Conservation (phyloP, 768 basidiomycete species). For the Amanita brunnescens region DNA sequence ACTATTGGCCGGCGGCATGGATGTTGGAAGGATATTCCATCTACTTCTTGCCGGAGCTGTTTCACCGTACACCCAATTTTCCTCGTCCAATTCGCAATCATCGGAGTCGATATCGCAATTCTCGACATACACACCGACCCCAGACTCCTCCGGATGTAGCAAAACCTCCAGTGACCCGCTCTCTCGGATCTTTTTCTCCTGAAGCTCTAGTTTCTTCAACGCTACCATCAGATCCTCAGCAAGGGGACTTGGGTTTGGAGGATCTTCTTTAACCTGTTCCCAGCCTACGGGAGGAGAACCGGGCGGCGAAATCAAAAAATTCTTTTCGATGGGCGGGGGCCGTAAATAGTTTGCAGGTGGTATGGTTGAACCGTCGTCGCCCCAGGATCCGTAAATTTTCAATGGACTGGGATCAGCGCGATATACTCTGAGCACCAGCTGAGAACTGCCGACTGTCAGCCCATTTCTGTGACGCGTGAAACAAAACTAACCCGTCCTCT, state of each 20-base stretch:
- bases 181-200: constrained; percentile 27
- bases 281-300: constrained; percentile 97
- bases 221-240: constrained; percentile 86
- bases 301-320: constrained; percentile 96
- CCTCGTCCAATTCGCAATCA: constrained; percentile 32
- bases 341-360: constrained; percentile 49
- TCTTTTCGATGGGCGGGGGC: constrained; percentile 79
- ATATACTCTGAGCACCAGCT: constrained; percentile 55
- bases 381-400: constrained; percentile 14
- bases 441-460: constrained; percentile 26
- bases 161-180: constrained; percentile 39
- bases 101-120: constrained; percentile 44
- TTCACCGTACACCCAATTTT: constrained; percentile 60
- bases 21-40: constrained; percentile 45
- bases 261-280: constrained; percentile 87
- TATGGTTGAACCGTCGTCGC: constrained; percentile 18
- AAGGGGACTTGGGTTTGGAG: constrained; percentile 75
- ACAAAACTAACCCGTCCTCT: constrained; percentile 33
- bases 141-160: constrained; percentile 61
- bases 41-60: constrained; percentile 41
- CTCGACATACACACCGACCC: constrained; percentile 74
- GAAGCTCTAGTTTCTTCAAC: constrained; percentile 57
- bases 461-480: constrained; percentile 6
- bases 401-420: constrained; percentile 67
- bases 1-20: constrained; percentile 43